phyloP scores from a whole-genome alignment of 75 land plant genomes.

The Larix kaempferi region DNA sequence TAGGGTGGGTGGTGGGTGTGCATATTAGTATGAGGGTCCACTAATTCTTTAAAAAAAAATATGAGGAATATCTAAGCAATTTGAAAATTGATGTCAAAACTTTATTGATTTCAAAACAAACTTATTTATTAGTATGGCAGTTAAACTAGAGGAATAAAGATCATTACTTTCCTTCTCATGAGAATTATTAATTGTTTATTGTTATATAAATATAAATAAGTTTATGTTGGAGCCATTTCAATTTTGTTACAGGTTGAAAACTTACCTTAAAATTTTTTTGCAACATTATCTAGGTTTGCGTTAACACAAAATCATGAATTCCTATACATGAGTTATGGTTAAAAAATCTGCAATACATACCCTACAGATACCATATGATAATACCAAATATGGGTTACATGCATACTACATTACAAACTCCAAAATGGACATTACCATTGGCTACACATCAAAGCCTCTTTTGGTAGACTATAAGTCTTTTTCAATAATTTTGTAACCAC shows the following conservation, averaged over 20 bases:
- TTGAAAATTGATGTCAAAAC: neutral
- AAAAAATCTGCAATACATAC: neutral
- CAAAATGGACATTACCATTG: neutral
- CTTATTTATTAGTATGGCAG: neutral
- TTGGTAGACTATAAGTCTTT: conserved; percentile 73
- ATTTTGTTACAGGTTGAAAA: conserved; percentile 3
- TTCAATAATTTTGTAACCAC: conserved; percentile 79
- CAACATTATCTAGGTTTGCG: neutral
- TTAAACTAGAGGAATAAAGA: neutral
- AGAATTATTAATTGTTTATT: neutral
- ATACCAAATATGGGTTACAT: conserved; percentile 6
- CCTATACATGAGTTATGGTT: conserved; percentile 1
- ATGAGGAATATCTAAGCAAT: neutral
- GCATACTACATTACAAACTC: neutral
- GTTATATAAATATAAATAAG: neutral
- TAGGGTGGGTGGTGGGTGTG: too few relatives aligned
- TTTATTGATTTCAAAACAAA: too few relatives aligned
- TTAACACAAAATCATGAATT: neutral
- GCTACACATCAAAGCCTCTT: conserved; percentile 42
- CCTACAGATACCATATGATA: neutral
- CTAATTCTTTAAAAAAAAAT: neutral
- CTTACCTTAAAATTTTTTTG: neutral
- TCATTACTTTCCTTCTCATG: neutral
- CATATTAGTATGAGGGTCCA: too few relatives aligned
- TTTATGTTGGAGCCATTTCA: conserved; percentile 2